phyloP scores from a whole-genome alignment of 441 rosid genomes.

The Francoa sonchifolia region DNA sequence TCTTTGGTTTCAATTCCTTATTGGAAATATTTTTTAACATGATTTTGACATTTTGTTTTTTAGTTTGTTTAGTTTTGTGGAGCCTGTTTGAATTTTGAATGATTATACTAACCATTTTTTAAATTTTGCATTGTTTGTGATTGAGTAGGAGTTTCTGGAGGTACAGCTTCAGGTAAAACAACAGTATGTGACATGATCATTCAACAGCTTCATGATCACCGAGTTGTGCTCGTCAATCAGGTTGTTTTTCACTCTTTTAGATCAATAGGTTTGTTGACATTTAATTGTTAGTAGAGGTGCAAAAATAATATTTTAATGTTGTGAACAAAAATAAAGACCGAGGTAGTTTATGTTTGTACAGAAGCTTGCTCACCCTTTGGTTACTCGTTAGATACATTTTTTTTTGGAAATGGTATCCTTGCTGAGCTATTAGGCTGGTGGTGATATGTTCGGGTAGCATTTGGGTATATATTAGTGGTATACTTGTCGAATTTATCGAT shows the following conservation, averaged over 20 bases:
- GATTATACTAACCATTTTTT: not conserved
- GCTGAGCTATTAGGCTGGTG: no score
- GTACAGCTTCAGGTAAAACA: slow-evolving; percentile 97
- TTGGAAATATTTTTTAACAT: no score
- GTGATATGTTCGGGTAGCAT: no score
- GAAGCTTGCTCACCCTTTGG: no score
- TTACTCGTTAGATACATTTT: no score
- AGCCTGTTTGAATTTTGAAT: not conserved
- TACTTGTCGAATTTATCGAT: no score
- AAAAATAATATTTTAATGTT: not conserved
- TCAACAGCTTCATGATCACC: slow-evolving; percentile 96
- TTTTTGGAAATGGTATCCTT: no score
- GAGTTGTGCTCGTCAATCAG: slow-evolving; percentile 91
- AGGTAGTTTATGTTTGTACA: no score
- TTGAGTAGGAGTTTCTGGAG: slow-evolving; percentile 84
- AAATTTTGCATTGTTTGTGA: not conserved
- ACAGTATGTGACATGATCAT: slow-evolving; percentile 98
- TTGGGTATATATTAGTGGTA: no score
- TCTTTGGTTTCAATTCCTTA: no score
- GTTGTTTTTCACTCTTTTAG: slow-evolving; percentile 19
- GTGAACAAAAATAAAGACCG: no score
- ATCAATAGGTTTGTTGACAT: not conserved
- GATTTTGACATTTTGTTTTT: no score
- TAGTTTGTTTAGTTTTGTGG: not conserved
- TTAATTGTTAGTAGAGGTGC: not conserved